Percentiles rank a stretch among this genome's conserved stretches.
These are phyloP conservation scores for Phaeoacremonium minimum DNA, from an alignment of 2,329 filamentous ascomycete genomes.

Conservation along the genomic window DNA sequence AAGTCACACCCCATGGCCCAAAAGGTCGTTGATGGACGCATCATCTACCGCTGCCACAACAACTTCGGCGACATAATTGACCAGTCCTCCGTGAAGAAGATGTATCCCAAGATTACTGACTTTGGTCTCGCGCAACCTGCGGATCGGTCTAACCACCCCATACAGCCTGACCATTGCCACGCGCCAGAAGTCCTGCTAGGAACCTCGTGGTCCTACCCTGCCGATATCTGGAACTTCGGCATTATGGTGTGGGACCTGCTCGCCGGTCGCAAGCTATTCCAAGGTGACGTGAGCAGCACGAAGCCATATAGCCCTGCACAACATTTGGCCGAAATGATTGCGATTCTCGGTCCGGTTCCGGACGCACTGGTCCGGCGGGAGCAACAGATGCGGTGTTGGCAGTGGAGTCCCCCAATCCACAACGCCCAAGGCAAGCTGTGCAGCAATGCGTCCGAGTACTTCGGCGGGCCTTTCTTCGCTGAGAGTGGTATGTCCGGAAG, in stretches of 20 bases:
- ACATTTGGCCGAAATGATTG: background rate
- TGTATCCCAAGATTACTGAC: background rate
- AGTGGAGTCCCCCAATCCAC: constrained; percentile 1
- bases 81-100: background rate
- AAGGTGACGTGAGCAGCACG: background rate
- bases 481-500: constrained; percentile 1
- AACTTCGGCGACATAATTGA: background rate
- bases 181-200: constrained; percentile 24
- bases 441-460: constrained; percentile 3
- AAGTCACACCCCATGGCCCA: constrained; percentile 1
- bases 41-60: constrained; percentile 2
- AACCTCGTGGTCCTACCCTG: constrained; percentile 22
- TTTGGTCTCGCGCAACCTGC: constrained; percentile 1
- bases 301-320: background rate
- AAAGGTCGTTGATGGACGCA: constrained; percentile 6
- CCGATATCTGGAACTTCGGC: constrained; percentile 20
- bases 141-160: constrained; percentile 14
- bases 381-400: background rate
- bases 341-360: background rate
- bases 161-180: constrained; percentile 22
- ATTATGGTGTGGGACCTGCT: constrained; percentile 13
- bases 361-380: background rate
- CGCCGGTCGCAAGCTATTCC: background rate
- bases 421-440: constrained; percentile 2
- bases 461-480: constrained; percentile 8